phyloP scores from a whole-genome alignment of 352 stramenopile species.

The Globisporangium polare region DNA sequence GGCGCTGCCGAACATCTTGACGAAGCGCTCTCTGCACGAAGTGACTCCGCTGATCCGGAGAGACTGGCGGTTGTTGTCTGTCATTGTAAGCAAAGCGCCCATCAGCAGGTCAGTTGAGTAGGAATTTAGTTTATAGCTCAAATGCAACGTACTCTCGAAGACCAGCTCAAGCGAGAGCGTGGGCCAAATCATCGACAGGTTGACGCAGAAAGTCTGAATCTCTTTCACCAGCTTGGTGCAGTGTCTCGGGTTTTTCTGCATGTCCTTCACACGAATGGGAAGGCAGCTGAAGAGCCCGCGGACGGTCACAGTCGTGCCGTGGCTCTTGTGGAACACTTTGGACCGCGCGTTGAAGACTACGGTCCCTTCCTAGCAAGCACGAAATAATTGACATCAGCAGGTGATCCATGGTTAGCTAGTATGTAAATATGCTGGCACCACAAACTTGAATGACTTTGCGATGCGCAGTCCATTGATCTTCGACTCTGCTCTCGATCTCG shows the following conservation, averaged over 20 bases:
- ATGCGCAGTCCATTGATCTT: constrained; percentile 51
- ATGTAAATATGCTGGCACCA: not conserved
- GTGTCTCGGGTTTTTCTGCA: constrained; percentile 34
- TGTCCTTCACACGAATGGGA: constrained; percentile 43
- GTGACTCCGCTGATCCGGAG: constrained; percentile 11
- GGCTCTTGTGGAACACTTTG: constrained; percentile 25
- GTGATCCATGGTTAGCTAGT: not conserved
- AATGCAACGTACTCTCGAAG: constrained; percentile 51
- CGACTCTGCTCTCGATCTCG: constrained; percentile 61
- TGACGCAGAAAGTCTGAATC: constrained; percentile 47
- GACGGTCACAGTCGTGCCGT: constrained; percentile 49
- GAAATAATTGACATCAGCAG: not conserved
- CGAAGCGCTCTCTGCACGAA: constrained; percentile 34
- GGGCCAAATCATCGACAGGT: constrained; percentile 74
- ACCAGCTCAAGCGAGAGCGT: constrained; percentile 50
- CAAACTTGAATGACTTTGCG: constrained; percentile 65
- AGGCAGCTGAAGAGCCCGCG: constrained; percentile 59
- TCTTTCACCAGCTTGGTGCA: constrained; percentile 28
- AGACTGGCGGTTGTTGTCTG: constrained; percentile 13
- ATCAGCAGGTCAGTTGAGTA: no score
- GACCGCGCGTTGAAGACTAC: constrained; percentile 58
- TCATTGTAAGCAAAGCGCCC: not conserved
- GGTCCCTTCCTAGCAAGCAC: constrained; percentile 31
- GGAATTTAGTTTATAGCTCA: no score
- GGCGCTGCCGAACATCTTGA: constrained; percentile 33